Percentiles rank a stretch among this genome's conserved stretches.
These are phyloP conservation scores for Debaryomycetaceae sp. DNA, from an alignment of 1,139 yeast species.

Conservation along the genomic window DNA sequence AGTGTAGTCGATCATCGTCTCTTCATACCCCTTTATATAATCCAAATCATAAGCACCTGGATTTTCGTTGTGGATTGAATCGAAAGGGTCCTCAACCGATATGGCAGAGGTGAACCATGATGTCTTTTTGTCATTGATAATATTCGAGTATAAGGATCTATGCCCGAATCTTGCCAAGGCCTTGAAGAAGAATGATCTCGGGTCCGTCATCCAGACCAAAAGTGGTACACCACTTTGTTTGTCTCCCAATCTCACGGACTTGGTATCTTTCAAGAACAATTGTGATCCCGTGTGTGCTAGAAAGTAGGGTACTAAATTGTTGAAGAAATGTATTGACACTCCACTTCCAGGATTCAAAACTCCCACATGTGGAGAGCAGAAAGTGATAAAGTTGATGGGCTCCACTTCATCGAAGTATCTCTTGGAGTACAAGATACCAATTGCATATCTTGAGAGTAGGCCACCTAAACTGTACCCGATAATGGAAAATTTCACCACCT, in stretches of 20 bases:
- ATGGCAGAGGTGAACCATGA: constrained; percentile 82
- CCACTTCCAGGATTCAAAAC: constrained; percentile 60
- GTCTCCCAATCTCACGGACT: constrained; percentile 10
- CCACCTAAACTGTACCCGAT: constrained; percentile 87
- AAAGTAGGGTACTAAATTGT: constrained; percentile 55
- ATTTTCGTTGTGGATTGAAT: constrained; percentile 35
- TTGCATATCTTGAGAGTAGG: constrained; percentile 68
- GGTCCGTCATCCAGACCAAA: constrained; percentile 62
- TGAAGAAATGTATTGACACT: constrained; percentile 46
- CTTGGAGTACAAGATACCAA: constrained; percentile 60
- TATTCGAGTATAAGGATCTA: constrained; percentile 64
- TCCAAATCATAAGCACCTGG: constrained; percentile 40
- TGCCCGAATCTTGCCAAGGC: constrained; percentile 52
- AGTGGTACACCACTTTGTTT: constrained; percentile 39
- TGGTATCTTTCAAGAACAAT: constrained; percentile 58
- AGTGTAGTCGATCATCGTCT: constrained; percentile 48
- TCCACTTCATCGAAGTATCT: constrained; percentile 47
- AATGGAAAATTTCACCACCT: constrained; percentile 57
- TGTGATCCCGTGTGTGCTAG: constrained; percentile 73
- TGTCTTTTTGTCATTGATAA: constrained; percentile 74
- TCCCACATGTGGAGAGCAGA: constrained; percentile 84
- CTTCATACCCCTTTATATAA: constrained; percentile 49
- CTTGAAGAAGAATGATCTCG: constrained; percentile 54
- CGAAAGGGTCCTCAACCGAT: constrained; percentile 60
- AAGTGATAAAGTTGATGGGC: constrained; percentile 65